These are phyloP conservation scores for Lachnellula occidentalis DNA, from an alignment of 2,329 filamentous ascomycete genomes.

Conservation along the genomic window DNA sequence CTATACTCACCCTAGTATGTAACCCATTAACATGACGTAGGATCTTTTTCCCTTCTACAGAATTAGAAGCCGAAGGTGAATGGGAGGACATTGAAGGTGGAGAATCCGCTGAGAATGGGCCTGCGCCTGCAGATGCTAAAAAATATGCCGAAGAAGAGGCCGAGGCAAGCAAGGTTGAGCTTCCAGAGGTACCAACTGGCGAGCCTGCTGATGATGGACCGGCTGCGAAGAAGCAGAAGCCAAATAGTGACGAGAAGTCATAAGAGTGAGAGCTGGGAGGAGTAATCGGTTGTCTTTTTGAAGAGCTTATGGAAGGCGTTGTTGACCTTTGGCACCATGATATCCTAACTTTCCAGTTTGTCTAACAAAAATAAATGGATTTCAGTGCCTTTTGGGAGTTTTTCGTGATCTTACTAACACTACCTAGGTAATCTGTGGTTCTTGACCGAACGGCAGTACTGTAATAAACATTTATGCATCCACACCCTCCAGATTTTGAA, in stretches of 20 bases:
- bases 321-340: not conserved
- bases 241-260: constrained; percentile 17
- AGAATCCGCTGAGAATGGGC: constrained; percentile 23
- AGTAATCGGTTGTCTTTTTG: not conserved
- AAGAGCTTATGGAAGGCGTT: not conserved
- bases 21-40: constrained; percentile 28
- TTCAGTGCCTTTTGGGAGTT: no score
- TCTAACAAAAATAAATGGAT: not conserved
- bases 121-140: constrained; percentile 9
- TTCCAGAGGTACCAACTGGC: constrained; percentile 34
- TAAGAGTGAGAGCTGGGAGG: not conserved
- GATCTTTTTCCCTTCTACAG: constrained; percentile 43
- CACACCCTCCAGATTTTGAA: not conserved
- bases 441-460: not conserved
- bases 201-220: constrained; percentile 31
- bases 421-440: no score
- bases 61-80: constrained; percentile 22
- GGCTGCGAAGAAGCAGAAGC: constrained; percentile 33
- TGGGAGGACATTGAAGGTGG: constrained; percentile 26
- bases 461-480: not conserved
- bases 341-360: not conserved
- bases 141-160: constrained; percentile 3
- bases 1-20: not conserved
- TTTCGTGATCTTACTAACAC: no score
- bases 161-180: constrained; percentile 24